A percentile compares a stretch with the other conserved stretches of the same genome.
Conservation (phyloP, 140 eudicot species). For the Senecio squalidus region DNA sequence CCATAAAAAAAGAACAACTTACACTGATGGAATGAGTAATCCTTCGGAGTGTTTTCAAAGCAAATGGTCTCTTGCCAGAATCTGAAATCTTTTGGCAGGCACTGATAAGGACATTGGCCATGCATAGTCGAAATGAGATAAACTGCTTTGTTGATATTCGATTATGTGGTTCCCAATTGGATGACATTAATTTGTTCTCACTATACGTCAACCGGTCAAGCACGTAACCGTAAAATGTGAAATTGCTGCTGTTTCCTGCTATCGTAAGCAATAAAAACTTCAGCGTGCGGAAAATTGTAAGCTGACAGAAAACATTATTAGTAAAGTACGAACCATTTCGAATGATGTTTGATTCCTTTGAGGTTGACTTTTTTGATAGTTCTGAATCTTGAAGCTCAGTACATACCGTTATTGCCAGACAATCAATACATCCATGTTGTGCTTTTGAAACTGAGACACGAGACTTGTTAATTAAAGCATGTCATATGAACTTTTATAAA, state of each 20-base stretch:
- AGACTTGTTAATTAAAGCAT: background rate
- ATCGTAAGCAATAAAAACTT: constrained; percentile 5
- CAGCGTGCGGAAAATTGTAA: background rate
- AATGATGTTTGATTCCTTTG: constrained; percentile 14
- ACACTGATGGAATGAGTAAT: constrained; percentile 39
- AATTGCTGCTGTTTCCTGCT: constrained; percentile 31
- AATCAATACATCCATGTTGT: constrained; percentile 97
- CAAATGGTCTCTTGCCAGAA: constrained; percentile 52
- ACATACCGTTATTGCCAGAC: constrained; percentile 73
- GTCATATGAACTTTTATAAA: too few relatives aligned
- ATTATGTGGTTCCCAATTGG: constrained; percentile 16
- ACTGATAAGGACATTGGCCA: constrained; percentile 94
- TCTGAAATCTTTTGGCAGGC: constrained; percentile 81
- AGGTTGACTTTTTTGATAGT: constrained; percentile 12
- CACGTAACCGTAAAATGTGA: constrained; percentile 53
- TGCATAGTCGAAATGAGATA: constrained; percentile 60
- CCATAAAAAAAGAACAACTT: constrained; percentile 6
- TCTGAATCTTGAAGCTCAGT: constrained; percentile 60
- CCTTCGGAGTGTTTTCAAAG: constrained; percentile 37
- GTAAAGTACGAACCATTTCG: constrained; percentile 19
- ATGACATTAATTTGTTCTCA: constrained; percentile 8
- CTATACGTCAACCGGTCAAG: constrained; percentile 41
- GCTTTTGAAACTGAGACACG: constrained; percentile 69
- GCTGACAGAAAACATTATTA: background rate
- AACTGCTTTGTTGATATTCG: constrained; percentile 11